These are phyloP conservation scores for Podospora australis DNA, from an alignment of 495 filamentous ascomycete genomes.

Conservation along the genomic window DNA sequence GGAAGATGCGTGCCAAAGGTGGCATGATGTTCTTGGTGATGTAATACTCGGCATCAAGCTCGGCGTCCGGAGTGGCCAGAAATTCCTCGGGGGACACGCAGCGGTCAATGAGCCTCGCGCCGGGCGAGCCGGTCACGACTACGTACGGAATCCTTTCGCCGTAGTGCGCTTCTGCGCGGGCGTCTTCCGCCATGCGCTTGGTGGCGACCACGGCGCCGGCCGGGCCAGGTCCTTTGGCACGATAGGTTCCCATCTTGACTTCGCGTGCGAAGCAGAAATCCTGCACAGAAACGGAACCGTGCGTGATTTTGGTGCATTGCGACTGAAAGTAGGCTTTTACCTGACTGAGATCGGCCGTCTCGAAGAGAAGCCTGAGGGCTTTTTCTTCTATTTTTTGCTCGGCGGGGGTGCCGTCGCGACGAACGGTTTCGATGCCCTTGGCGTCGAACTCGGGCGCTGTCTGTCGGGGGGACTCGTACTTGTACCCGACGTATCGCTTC, in stretches of 20 bases:
- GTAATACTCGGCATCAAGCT: constrained; percentile 95
- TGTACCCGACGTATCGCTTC: constrained; percentile 97
- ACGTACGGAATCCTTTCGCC: constrained; percentile 94
- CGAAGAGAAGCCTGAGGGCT: constrained; percentile 75
- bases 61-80: constrained; percentile 65
- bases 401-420: constrained; percentile 88
- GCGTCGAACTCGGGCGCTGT: constrained; percentile 88
- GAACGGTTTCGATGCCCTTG: constrained; percentile 95
- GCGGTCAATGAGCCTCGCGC: constrained; percentile 78
- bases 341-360: constrained; percentile 79
- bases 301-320: constrained; percentile 92
- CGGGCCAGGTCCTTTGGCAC: constrained; percentile 64
- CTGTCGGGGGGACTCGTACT: constrained; percentile 78
- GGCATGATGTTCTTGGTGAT: constrained; percentile 94
- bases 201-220: constrained; percentile 84
- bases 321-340: constrained; percentile 88
- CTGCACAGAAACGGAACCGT: constrained; percentile 77
- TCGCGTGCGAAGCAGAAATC: constrained; percentile 95
- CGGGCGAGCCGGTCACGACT: constrained; percentile 80
- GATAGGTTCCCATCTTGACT: constrained; percentile 86
- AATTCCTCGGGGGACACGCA: constrained; percentile 82
- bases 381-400: constrained; percentile 98
- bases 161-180: constrained; percentile 84
- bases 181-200: constrained; percentile 77
- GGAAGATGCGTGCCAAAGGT: constrained; percentile 93